Evolutionary conservation across 805 yeast genomes (phyloP), one percentile per base, ranked within the genome.

Genomic region (Candida sphagnicola): DNA sequence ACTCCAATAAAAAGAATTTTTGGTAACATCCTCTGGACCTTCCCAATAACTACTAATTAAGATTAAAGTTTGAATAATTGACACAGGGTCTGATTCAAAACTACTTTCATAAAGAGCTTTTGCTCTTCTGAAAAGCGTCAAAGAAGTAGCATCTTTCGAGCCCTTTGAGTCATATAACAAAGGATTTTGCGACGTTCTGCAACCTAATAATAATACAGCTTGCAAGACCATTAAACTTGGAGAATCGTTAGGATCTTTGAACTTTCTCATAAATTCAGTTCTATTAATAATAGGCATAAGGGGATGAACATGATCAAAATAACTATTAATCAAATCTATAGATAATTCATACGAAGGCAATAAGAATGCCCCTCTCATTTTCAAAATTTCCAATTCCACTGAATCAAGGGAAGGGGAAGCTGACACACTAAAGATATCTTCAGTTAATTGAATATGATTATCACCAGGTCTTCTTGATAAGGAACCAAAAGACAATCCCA

Each of bases 41-140:
- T 81, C 90, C 80, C 88, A 80, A 59, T 78, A 81, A 49, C 80
- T 73, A 0, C 85, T 82, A 43, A 85, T 69, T 19, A 85, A 59
- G 16, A 78, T 57, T 28, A 82, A 62, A 0, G 88, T 71, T 51
- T 82, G 89, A 6, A 85, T 68, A 17, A 81, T 60, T 4, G 76
- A 61, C 1, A 81, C 65, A 1, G 85, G 77, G 50, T 84, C 88
- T 23, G 71, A 61, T 58, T 85, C 93, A 47, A 77, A 76, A 45
- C 74, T 76, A 1, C 85, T 75, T 50, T 85, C 91, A 55, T 76
- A 83, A 18, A 86, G 60, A 0, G 88, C 85, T 60, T 81, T 82
- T 3, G 89, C 90, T 13, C 95, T 70, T 47, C 78, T 73, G 59
- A 79, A 80, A 43, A 85, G 76, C 2, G 74, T 67, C 39, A 65